Evolutionary conservation across 106 monocot genomes (phyloP).

Genomic region (Gastrodia elata): DNA sequence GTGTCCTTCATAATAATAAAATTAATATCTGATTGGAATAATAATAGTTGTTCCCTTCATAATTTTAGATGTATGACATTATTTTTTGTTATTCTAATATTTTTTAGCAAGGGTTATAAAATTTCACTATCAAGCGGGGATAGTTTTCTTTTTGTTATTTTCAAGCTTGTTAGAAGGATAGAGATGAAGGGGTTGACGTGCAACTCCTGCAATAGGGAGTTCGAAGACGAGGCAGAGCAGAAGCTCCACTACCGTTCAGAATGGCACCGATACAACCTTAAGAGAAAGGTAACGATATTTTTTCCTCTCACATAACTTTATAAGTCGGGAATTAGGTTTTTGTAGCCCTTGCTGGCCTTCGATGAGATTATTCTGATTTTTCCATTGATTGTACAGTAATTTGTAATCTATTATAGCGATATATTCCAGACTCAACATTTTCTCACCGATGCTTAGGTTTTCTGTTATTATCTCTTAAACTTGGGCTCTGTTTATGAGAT

Average conservation of each 20-base stretch:
- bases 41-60: no score
- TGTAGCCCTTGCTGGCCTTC: background rate
- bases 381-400: background rate
- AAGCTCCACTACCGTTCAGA: conserved; percentile 80
- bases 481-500: background rate
- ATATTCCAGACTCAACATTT: background rate
- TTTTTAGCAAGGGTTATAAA: no score
- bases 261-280: conserved; percentile 99
- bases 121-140: no score
- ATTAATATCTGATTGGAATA: no score
- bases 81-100: no score
- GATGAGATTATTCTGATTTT: background rate
- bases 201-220: conserved; percentile 82
- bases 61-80: no score
- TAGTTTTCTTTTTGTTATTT: background rate
- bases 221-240: conserved; percentile 57
- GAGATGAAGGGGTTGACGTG: conserved; percentile 58
- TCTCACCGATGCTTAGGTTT: background rate
- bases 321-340: background rate
- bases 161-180: conserved; percentile 3
- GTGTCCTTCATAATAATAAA: no score
- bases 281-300: conserved; percentile 68
- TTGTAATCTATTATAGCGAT: background rate
- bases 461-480: background rate
- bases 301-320: background rate